Conservation (phyloP, 164 flowering plant species). For the Nymphaea colorata region DNA sequence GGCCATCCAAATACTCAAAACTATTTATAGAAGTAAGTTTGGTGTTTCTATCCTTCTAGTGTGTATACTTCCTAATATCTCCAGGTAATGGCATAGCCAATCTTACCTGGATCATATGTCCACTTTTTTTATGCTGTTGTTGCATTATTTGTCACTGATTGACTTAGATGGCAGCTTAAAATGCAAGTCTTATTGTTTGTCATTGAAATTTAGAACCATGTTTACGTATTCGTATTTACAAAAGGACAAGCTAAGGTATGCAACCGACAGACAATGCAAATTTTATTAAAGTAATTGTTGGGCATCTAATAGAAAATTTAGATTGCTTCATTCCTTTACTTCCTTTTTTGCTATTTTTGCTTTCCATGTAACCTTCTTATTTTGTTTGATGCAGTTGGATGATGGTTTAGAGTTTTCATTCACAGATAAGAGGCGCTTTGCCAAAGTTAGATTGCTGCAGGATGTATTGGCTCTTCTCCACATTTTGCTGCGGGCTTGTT, state of each 20-base stretch:
- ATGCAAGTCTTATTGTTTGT: too few relatives aligned
- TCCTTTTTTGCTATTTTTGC: not conserved
- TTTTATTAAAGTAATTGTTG: too few relatives aligned
- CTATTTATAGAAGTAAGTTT: constrained; percentile 71
- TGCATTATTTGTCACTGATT: too few relatives aligned
- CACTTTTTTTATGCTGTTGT: too few relatives aligned
- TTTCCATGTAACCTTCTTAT: not conserved
- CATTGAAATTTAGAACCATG: too few relatives aligned
- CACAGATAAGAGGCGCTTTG: constrained; percentile 96
- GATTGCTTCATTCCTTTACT: too few relatives aligned
- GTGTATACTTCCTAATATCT: not conserved
- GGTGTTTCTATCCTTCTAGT: not conserved
- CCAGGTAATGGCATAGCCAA: not conserved
- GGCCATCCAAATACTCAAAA: constrained; percentile 98
- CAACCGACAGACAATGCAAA: too few relatives aligned
- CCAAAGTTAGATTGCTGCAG: constrained; percentile 88
- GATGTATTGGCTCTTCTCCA: constrained; percentile 35
- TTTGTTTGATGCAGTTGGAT: constrained; percentile 50
- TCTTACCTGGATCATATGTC: too few relatives aligned
- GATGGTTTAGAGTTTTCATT: constrained; percentile 94
- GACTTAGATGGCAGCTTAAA: too few relatives aligned
- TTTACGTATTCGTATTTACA: too few relatives aligned
- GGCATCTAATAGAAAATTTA: too few relatives aligned
- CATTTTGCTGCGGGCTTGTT: not conserved
- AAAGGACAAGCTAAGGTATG: too few relatives aligned